Percentiles rank a stretch among this genome's conserved stretches.
phyloP scores from a whole-genome alignment of 1,284 basidiomycete species.

The Sanghuangporus sanghuang region DNA sequence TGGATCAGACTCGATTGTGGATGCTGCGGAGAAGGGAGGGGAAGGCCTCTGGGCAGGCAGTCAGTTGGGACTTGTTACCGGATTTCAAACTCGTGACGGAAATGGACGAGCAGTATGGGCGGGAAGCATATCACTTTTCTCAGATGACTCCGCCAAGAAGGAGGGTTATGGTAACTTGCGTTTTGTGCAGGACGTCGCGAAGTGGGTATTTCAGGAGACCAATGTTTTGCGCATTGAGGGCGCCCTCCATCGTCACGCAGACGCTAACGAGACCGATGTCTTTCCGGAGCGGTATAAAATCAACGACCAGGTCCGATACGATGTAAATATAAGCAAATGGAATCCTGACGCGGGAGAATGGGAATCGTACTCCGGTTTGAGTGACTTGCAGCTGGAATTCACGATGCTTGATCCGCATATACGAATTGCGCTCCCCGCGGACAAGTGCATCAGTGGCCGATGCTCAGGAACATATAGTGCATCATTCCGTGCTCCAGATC shows the following conservation, averaged over 20 bases:
- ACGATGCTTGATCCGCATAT: constrained; percentile 97
- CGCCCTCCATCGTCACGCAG: constrained; percentile 69
- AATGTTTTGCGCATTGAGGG: constrained; percentile 76
- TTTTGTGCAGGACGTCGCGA: constrained; percentile 70
- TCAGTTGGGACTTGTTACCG: constrained; percentile 73
- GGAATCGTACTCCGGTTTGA: constrained; percentile 65
- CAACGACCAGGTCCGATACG: constrained; percentile 85
- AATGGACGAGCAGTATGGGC: constrained; percentile 72
- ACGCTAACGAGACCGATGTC: constrained; percentile 35
- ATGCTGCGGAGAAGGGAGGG: constrained; percentile 63
- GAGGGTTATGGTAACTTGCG: constrained; percentile 68
- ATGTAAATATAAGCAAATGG: constrained; percentile 65
- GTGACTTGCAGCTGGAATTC: constrained; percentile 89
- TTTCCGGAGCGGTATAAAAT: constrained; percentile 72
- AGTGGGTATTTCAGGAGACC: constrained; percentile 91
- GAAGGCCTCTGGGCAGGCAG: constrained; percentile 79
- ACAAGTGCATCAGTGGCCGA: constrained; percentile 29
- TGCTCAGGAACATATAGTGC: constrained; percentile 66
- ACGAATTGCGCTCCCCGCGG: constrained; percentile 64
- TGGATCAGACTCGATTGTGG: constrained; percentile 52
- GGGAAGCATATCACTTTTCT: constrained; percentile 79
- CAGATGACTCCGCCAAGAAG: constrained; percentile 62
- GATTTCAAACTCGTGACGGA: constrained; percentile 82
- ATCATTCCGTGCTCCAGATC: constrained; percentile 84
- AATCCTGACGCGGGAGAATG: constrained; percentile 53